Conservation (phyloP, 345 rosid genomes). For the Cardamine occulta region DNA sequence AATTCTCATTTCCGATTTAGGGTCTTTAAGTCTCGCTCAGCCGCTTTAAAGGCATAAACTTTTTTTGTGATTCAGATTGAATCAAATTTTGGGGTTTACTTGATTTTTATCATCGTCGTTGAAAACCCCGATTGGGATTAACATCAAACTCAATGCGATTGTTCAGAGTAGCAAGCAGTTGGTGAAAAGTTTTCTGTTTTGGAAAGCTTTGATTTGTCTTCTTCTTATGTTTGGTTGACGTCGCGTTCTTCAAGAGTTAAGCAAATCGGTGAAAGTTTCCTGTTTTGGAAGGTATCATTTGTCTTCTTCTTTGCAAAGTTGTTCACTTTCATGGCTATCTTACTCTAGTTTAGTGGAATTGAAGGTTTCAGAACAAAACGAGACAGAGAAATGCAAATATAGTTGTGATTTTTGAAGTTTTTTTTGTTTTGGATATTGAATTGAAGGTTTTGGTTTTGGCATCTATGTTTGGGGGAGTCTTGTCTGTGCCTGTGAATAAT, state of each 20-base stretch:
- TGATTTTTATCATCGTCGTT: neutral
- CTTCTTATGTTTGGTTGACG: neutral
- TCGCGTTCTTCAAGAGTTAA: neutral
- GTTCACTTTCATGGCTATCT: slow-evolving; percentile 25
- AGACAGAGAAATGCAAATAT: slow-evolving; percentile 11
- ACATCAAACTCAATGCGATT: slow-evolving; percentile 21
- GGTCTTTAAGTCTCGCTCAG: neutral
- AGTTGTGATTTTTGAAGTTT: slow-evolving; percentile 7
- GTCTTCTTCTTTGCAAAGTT: slow-evolving; percentile 28
- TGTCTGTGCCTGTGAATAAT: slow-evolving; percentile 55
- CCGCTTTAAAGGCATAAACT: slow-evolving; percentile 27
- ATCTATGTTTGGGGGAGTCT: slow-evolving; percentile 80
- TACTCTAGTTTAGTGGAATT: neutral
- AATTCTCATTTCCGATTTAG: slow-evolving; percentile 1
- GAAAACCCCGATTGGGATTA: slow-evolving; percentile 13
- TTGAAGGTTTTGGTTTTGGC: slow-evolving; percentile 32
- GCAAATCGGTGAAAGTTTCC: slow-evolving; percentile 6
- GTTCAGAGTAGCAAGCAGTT: slow-evolving; percentile 25
- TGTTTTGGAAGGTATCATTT: slow-evolving; percentile 34
- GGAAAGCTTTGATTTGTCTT: slow-evolving; percentile 36
- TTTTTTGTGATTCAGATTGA: slow-evolving; percentile 39
- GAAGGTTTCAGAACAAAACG: slow-evolving; percentile 13
- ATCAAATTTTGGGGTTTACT: slow-evolving; percentile 25
- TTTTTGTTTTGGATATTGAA: slow-evolving; percentile 9
- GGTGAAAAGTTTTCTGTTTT: slow-evolving; percentile 23